A percentile compares a stretch with the other conserved stretches of the same genome.
These are phyloP conservation scores for Paxillus involutus DNA, from an alignment of 768 basidiomycete species.

Conservation along the genomic window DNA sequence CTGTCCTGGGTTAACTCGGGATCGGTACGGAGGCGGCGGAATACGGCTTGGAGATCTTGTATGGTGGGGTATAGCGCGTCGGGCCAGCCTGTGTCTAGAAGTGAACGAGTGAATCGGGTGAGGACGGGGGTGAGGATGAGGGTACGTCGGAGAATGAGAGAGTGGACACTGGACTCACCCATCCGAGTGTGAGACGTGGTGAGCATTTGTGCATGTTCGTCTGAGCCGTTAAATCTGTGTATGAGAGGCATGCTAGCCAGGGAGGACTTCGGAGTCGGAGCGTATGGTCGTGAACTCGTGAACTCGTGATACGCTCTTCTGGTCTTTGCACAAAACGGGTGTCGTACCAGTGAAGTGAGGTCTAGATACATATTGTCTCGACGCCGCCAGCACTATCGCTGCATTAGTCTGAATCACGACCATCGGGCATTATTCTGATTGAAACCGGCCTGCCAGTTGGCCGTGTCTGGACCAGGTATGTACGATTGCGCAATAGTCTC, in stretches of 20 bases:
- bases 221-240: conserved; percentile 2
- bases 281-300: too few species aligned
- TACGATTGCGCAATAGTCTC: conserved; percentile 1
- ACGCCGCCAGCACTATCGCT: too few species aligned
- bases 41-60: conserved; percentile 1
- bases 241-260: conserved; percentile 1
- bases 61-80: not conserved
- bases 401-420: too few species aligned
- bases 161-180: not conserved
- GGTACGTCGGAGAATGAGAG: not conserved
- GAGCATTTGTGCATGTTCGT: conserved; percentile 2
- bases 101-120: not conserved
- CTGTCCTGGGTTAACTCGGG: not conserved
- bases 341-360: too few species aligned
- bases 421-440: not conserved
- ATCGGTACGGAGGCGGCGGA: conserved; percentile 1
- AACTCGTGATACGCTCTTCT: too few species aligned
- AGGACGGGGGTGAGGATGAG: not conserved
- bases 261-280: too few species aligned
- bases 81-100: not conserved
- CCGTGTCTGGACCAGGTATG: not conserved
- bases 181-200: not conserved
- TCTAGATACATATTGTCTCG: too few species aligned
- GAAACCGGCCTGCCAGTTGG: not conserved
- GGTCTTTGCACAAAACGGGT: too few species aligned